Evolutionary conservation across 2,329 filamentous ascomycete genomes (phyloP).

Genomic region (Ceratocystis eucalypticola): DNA sequence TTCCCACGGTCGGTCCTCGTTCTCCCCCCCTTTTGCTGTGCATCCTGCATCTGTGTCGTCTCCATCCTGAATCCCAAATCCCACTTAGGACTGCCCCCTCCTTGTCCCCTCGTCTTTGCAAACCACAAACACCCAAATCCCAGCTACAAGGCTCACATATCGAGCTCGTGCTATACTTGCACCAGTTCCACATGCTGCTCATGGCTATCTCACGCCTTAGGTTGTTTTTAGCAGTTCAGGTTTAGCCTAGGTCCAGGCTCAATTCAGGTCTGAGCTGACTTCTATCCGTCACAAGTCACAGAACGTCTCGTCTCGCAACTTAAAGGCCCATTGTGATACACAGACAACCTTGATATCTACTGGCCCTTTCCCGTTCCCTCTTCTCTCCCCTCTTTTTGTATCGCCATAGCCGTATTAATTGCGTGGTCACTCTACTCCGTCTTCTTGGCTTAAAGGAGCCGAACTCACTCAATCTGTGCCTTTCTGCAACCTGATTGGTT

Average conservation of each 20-base stretch:
- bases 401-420: too few species aligned
- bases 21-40: slow-evolving; percentile 1
- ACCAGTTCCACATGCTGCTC: background rate
- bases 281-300: background rate
- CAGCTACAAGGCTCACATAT: background rate
- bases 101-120: too few species aligned
- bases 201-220: too few species aligned
- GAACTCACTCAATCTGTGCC: background rate
- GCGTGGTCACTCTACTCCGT: background rate
- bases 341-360: background rate
- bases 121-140: background rate
- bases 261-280: background rate
- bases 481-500: background rate
- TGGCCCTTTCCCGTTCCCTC: background rate
- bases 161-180: slow-evolving; percentile 1
- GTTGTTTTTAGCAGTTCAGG: background rate
- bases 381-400: background rate
- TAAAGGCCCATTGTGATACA: background rate
- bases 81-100: background rate
- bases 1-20: background rate
- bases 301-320: background rate
- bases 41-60: slow-evolving; percentile 1
- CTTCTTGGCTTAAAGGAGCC: background rate
- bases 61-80: slow-evolving; percentile 3
- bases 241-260: too few species aligned